Percentiles rank a stretch among this genome's conserved stretches.
These are phyloP conservation scores for Backusella westeae DNA, from an alignment of 192 early-diverging fungal species.

Conservation along the genomic window DNA sequence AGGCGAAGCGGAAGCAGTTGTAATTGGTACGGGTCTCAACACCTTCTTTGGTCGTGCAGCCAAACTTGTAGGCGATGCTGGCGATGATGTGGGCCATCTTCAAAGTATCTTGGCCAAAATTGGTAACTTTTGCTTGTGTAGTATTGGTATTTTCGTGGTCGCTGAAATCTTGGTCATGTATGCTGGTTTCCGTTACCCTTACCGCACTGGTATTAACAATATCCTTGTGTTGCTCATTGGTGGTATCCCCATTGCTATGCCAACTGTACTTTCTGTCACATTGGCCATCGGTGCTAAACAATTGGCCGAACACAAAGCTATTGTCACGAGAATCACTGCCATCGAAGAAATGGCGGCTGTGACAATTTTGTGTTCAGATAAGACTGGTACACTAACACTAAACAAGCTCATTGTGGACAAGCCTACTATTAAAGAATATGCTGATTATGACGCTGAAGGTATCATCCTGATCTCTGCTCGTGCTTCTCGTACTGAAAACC, in stretches of 20 bases:
- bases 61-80: conserved; percentile 68
- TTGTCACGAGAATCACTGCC: conserved; percentile 78
- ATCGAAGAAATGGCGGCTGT: conserved; percentile 82
- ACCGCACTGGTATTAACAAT: conserved; percentile 79
- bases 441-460: conserved; percentile 55
- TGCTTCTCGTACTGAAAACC: conserved; percentile 74
- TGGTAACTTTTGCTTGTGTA: conserved; percentile 74
- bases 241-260: conserved; percentile 83
- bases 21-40: conserved; percentile 79
- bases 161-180: conserved; percentile 72
- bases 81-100: conserved; percentile 74
- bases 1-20: conserved; percentile 74
- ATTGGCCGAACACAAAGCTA: conserved; percentile 80
- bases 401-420: conserved; percentile 79
- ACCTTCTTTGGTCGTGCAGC: conserved; percentile 85
- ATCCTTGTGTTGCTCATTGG: conserved; percentile 76
- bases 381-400: conserved; percentile 93
- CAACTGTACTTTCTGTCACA: conserved; percentile 75
- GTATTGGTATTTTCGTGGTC: conserved; percentile 71
- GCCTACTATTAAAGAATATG: conserved; percentile 68
- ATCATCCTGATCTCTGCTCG: conserved; percentile 69
- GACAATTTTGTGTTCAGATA: conserved; percentile 88
- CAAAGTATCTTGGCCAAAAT: conserved; percentile 72
- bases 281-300: conserved; percentile 80
- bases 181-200: conserved; percentile 62